Base-by-base conservation (phyloP, 1,139 yeast species). In the Pneumocystis sp. region DNA sequence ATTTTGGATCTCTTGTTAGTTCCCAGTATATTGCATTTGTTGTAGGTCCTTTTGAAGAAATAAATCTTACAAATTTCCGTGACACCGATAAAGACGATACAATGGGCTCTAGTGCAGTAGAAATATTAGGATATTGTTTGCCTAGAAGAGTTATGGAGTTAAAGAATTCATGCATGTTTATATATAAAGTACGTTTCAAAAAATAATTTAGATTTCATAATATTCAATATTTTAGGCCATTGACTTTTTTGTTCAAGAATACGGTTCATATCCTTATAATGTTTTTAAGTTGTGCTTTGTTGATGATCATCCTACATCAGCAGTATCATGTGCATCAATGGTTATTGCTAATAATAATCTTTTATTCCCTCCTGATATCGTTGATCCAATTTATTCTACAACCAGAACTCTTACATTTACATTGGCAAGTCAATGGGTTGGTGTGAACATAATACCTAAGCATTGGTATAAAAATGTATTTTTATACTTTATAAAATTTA, bases 11-110 rank as follows among this genome's bases (percentile, higher is more conserved):
- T 66, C 96, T 98, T 0, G 87, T 90, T 0, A 85, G 96, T 63
- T 90, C 98, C 0, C 97, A 91, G 70, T 97, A 91, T 74, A 81
- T 95, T n/a, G 97, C 97, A 0, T 93, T 96, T 86, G 91, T 96
- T 0, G 82, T 89, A 1, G 99, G 98, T 0, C 86, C 96, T 4
- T 95, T 93, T 74, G 85, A 85, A 56, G 80, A 79, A 68, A 80
- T 81, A 59, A 82, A 83, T 21, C 74, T 84, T 60, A 77, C 83
- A 25, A 82, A 79, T 63, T 70, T 81, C 67, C 71, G 72, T 69
- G 66, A 70, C 70, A 67, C 73, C 35, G 77, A 74, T 19, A 72
- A 76, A 6, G 77, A 77, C 1, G 79, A 77, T n/a, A 74, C 73
- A 3, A 74, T 75, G 17, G 79, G 78, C 63, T 75, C 72, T 45